Conservation (phyloP, 306 rosid species). For the Carpinus viminea region DNA sequence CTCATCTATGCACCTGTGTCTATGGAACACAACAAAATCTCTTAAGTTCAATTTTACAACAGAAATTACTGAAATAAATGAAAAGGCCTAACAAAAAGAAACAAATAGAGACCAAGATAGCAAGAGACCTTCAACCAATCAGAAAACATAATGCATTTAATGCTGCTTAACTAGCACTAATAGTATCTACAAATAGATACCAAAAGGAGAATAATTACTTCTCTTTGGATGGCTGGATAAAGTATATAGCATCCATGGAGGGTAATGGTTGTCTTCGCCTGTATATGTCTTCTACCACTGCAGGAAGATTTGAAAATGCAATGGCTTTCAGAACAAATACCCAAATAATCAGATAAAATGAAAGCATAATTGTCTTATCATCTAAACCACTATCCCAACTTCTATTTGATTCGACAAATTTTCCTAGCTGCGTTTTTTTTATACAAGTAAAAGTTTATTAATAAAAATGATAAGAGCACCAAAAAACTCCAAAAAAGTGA, state of each 20-base stretch:
- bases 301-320: conserved; percentile 32
- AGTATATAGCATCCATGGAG: conserved; percentile 94
- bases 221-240: conserved; percentile 87
- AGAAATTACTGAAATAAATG: neutral
- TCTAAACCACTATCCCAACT: neutral
- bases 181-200: neutral
- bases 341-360: neutral
- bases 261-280: conserved; percentile 96
- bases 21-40: conserved; percentile 13
- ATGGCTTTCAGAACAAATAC: conserved; percentile 22
- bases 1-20: conserved; percentile 19
- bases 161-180: neutral
- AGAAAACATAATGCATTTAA: neutral
- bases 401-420: neutral
- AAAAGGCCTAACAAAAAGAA: neutral
- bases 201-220: conserved; percentile 54
- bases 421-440: neutral
- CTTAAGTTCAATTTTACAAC: neutral
- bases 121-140: neutral
- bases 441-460: neutral
- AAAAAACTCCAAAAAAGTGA: neutral
- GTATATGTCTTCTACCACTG: conserved; percentile 97
- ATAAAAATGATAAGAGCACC: neutral
- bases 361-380: neutral
- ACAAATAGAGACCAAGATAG: neutral